A percentile compares a stretch with the other conserved stretches of the same genome.
Evolutionary conservation across 148 eudicot genomes (phyloP).

Genomic region (Beta vulgaris): DNA sequence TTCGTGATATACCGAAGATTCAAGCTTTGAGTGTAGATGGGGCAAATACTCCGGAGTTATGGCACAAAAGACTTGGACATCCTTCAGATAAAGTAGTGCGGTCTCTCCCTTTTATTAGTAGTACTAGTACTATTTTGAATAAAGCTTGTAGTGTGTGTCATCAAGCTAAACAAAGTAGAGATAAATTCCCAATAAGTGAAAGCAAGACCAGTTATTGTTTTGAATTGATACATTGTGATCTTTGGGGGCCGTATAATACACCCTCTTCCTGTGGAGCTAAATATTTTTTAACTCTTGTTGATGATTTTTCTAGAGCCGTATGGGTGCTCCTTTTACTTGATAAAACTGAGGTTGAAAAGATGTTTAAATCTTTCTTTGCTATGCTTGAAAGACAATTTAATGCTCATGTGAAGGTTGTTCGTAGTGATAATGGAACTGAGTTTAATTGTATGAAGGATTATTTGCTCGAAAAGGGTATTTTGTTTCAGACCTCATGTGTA

Average conservation of each 20-base stretch:
- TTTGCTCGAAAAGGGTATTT: no score
- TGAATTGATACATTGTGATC: not conserved
- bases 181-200: not conserved
- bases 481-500: no score
- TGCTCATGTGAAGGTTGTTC: no score
- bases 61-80: not conserved
- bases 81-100: not conserved
- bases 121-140: no score
- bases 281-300: not conserved
- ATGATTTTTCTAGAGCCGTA: no score
- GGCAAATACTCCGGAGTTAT: not conserved
- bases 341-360: no score
- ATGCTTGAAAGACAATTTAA: no score
- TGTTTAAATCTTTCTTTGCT: no score
- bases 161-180: not conserved
- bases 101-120: not conserved
- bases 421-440: no score
- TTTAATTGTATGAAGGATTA: no score
- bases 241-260: not conserved
- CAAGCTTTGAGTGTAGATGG: not conserved
- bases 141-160: not conserved
- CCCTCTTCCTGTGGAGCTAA: not conserved
- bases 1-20: not conserved
- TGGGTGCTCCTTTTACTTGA: not conserved
- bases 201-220: not conserved